A percentile compares a stretch with the other conserved stretches of the same genome.
phyloP scores from a whole-genome alignment of 2,329 filamentous ascomycete genomes.

The Fusarium lyarnte region DNA sequence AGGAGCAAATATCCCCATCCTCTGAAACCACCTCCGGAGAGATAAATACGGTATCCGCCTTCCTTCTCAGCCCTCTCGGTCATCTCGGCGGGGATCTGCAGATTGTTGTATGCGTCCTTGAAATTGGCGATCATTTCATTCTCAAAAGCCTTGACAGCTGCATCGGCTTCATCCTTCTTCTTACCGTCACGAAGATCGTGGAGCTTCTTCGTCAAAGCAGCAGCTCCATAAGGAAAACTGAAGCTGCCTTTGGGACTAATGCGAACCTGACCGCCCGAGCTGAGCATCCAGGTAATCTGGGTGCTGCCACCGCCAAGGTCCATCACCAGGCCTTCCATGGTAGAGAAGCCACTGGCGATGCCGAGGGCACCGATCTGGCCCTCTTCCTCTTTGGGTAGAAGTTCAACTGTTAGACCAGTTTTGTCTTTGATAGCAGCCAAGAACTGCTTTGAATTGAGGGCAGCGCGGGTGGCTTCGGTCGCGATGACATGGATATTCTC shows the following conservation, averaged over 20 bases:
- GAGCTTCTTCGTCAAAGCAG: slow-evolving; percentile 68
- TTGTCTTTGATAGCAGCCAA: slow-evolving; percentile 57
- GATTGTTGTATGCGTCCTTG: slow-evolving; percentile 58
- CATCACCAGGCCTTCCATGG: slow-evolving; percentile 74
- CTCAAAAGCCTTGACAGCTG: slow-evolving; percentile 56
- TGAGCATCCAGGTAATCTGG: slow-evolving; percentile 74
- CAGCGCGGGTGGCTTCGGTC: slow-evolving; percentile 47
- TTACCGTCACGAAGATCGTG: slow-evolving; percentile 53
- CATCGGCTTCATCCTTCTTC: slow-evolving; percentile 51
- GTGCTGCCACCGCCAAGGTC: slow-evolving; percentile 76
- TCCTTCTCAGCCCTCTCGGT: slow-evolving; percentile 53
- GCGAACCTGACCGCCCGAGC: slow-evolving; percentile 57
- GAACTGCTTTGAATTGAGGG: slow-evolving; percentile 45
- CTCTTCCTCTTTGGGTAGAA: slow-evolving; percentile 73
- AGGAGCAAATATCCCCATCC: slow-evolving; percentile 75
- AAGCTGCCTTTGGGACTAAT: slow-evolving; percentile 66
- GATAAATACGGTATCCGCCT: slow-evolving; percentile 68
- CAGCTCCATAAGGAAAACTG: slow-evolving; percentile 76
- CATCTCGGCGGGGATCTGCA: slow-evolving; percentile 64
- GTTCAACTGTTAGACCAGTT: slow-evolving; percentile 67
- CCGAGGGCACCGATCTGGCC: slow-evolving; percentile 72
- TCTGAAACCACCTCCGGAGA: slow-evolving; percentile 76
- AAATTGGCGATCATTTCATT: slow-evolving; percentile 64
- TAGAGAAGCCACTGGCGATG: slow-evolving; percentile 70
- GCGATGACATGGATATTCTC: slow-evolving; percentile 46